These are phyloP conservation scores for Penicillium sp. DNA, from an alignment of 2,329 filamentous ascomycete genomes.

Conservation along the genomic window DNA sequence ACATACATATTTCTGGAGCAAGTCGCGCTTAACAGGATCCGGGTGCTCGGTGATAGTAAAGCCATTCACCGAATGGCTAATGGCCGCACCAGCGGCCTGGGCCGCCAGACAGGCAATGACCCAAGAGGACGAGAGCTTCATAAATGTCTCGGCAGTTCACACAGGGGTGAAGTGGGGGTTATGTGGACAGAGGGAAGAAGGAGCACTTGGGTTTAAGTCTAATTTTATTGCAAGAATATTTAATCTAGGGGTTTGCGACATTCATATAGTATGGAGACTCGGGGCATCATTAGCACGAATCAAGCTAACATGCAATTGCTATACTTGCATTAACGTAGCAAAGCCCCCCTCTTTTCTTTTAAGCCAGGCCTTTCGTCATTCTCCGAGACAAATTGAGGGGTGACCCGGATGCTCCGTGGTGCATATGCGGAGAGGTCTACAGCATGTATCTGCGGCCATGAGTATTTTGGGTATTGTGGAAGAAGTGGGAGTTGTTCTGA, in stretches of 20 bases:
- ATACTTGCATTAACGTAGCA: background rate
- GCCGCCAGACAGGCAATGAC: constrained; percentile 40
- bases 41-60: constrained; percentile 44
- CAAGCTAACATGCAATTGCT: constrained; percentile 3
- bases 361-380: background rate
- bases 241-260: constrained; percentile 10
- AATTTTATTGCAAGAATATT: background rate
- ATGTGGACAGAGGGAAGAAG: background rate
- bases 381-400: background rate
- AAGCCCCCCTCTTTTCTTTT: background rate
- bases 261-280: constrained; percentile 16
- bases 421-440: background rate
- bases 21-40: constrained; percentile 43
- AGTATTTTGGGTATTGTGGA: background rate
- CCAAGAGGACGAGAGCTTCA: constrained; percentile 39
- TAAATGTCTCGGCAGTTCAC: constrained; percentile 22
- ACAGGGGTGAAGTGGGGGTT: background rate
- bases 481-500: no score
- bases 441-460: background rate
- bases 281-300: constrained; percentile 2
- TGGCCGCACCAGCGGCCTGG: constrained; percentile 46
- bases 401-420: background rate
- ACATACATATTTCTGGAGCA: constrained; percentile 56
- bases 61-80: constrained; percentile 50
- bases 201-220: background rate